phyloP scores from a whole-genome alignment of 2,329 filamentous ascomycete species.

The Trichoderma sp. region DNA sequence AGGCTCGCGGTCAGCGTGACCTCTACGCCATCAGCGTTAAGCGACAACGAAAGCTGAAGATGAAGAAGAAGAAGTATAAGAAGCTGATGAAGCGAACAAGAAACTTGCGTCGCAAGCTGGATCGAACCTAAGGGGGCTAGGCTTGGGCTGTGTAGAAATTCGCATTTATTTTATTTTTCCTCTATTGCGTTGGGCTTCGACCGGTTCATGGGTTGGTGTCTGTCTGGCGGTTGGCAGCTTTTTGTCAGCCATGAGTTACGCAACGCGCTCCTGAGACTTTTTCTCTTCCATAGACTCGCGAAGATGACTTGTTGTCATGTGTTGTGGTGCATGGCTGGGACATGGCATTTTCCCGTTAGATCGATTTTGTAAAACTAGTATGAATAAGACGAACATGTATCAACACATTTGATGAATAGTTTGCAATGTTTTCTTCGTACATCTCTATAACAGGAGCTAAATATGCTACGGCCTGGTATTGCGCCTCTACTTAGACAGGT shows the following conservation, averaged over 20 bases:
- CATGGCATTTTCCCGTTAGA: constrained; percentile 9
- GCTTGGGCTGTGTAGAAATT: constrained; percentile 28
- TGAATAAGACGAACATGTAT: constrained; percentile 18
- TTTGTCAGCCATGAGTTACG: constrained; percentile 28
- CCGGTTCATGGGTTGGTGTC: constrained; percentile 30
- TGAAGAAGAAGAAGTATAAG: constrained; percentile 99
- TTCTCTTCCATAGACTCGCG: constrained; percentile 34
- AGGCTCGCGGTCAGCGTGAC: constrained; percentile 47
- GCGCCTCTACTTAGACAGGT: not conserved
- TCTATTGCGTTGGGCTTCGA: constrained; percentile 26
- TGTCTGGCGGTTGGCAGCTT: constrained; percentile 29
- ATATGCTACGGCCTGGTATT: not conserved
- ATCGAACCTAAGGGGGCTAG: constrained; percentile 50
- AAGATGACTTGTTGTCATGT: constrained; percentile 33
- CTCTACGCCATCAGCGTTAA: constrained; percentile 89
- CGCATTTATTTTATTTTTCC: constrained; percentile 23
- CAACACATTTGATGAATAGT: not conserved
- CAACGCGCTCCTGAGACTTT: constrained; percentile 31
- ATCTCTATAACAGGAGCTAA: not conserved
- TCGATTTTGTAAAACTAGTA: constrained; percentile 13
- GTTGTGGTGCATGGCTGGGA: constrained; percentile 7
- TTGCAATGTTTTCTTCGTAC: not conserved
- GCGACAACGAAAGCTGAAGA: constrained; percentile 90
- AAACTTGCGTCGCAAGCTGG: constrained; percentile 81
- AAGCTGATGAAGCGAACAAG: constrained; percentile 94